phyloP scores from a whole-genome alignment of 441 rosid species.

The Raphanus hybrid region DNA sequence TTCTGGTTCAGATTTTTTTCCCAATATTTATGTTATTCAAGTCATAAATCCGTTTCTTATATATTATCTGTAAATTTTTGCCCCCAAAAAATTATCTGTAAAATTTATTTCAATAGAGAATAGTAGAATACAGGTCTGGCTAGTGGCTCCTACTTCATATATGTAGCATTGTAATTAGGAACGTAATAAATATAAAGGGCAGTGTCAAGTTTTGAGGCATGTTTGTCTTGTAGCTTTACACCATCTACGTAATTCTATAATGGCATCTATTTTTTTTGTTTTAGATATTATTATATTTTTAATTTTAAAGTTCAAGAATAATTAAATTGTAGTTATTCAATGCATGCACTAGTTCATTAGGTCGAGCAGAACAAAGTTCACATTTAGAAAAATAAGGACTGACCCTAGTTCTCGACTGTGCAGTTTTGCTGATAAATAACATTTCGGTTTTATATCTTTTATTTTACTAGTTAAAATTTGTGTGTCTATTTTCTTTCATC shows the following conservation, averaged over 20 bases:
- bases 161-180: constrained; percentile 48
- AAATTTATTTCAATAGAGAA: constrained; percentile 10
- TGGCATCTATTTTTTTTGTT: neutral
- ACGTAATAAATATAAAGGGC: constrained; percentile 42
- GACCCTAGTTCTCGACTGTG: constrained; percentile 1
- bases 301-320: neutral
- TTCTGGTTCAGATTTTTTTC: neutral
- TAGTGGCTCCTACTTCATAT: constrained; percentile 17
- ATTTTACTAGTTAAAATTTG: neutral
- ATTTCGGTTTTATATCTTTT: neutral
- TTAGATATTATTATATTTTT: neutral
- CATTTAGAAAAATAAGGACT: neutral
- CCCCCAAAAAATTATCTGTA: neutral
- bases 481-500: neutral
- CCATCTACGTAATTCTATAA: constrained; percentile 22
- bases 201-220: constrained; percentile 43
- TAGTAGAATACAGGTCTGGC: neutral
- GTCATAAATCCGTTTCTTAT: neutral
- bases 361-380: neutral
- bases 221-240: constrained; percentile 43
- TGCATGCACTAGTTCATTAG: constrained; percentile 1
- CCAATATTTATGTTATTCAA: neutral
- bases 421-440: neutral
- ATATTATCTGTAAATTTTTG: neutral
- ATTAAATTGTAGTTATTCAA: neutral